Conservation (phyloP, 192 early-diverging fungal genomes). For the Backusella tuberculispora region DNA sequence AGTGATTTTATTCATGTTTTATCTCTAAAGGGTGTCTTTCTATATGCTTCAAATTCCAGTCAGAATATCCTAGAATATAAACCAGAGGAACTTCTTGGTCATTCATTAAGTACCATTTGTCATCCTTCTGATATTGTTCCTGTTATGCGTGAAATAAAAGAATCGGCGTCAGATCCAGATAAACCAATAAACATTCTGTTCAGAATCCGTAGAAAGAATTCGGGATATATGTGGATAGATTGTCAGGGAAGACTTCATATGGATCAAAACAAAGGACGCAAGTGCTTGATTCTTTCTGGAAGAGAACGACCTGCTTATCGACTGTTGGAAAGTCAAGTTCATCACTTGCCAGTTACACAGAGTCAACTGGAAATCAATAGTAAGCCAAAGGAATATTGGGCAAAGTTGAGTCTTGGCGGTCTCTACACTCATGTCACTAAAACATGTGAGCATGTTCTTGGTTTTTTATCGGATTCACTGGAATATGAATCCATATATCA, state of each 20-base stretch:
- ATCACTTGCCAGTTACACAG: too few species aligned
- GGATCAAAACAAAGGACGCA: slow-evolving; percentile 65
- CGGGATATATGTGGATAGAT: slow-evolving; percentile 68
- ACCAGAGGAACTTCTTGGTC: slow-evolving; percentile 58
- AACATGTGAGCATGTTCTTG: slow-evolving; percentile 28
- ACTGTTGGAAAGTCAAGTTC: too few species aligned
- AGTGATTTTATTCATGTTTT: slow-evolving; percentile 69
- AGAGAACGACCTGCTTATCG: slow-evolving; percentile 43
- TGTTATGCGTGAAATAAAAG: slow-evolving; percentile 69
- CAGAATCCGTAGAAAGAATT: slow-evolving; percentile 57
- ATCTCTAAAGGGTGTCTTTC: slow-evolving; percentile 67
- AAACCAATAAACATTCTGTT: slow-evolving; percentile 58
- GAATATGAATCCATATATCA: slow-evolving; percentile 43
- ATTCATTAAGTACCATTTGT: slow-evolving; percentile 57
- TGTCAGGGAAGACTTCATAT: slow-evolving; percentile 63
- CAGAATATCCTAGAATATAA: slow-evolving; percentile 55
- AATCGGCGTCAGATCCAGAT: slow-evolving; percentile 35
- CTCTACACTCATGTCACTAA: slow-evolving; percentile 49
- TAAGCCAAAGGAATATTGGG: slow-evolving; percentile 52
- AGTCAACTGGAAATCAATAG: too few species aligned
- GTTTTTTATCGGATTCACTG: slow-evolving; percentile 28
- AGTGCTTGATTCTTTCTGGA: slow-evolving; percentile 65
- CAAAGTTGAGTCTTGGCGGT: slow-evolving; percentile 57
- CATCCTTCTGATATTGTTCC: slow-evolving; percentile 69
- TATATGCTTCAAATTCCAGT: slow-evolving; percentile 56